Evolutionary conservation across 805 yeast genomes (phyloP), one percentile per base, ranked within the genome.

Genomic region (Candida maesae): DNA sequence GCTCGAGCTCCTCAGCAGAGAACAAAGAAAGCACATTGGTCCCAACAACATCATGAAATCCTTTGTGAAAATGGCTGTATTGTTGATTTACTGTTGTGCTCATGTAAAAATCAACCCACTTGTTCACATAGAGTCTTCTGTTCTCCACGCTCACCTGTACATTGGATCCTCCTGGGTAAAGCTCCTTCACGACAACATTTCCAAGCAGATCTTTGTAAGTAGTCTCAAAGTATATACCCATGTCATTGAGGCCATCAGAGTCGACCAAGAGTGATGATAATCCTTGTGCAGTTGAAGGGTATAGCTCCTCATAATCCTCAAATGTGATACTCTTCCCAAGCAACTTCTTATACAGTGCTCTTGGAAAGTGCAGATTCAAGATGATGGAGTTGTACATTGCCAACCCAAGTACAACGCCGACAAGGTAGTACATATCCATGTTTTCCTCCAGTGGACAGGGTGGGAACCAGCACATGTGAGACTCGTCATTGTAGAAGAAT

Each of bases 351-450:
- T 84, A 93, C 28, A 89, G 61, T 0, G 84, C 84, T 25, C 67
- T 64, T 0, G 98, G 96, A 41, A 91, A 78, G 33, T 74, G 75
- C 41, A 91, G 66, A 58, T 89, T 96, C 34, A 91, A 65, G 36
- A 90, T 88, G 1, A 89, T 83, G 1, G 96, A 84, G 61, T 91
- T 93, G 61, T 86, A 88, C 25, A 93, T 81, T 0, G 98, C 97
- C 51, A 93, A 69, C 0, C 96, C 98, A 30, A 93, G 63, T 2
- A 89, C 81, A 2, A 84, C 85, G 0, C 99, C 99, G 40, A 89
- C 81, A 27, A 88, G 65, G 54, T 77, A 81, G 62, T 81, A 90
- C 45, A 79, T 64, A 45, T 81, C 87, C 17, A 59, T 56, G 42
- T 66, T 65, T 21, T 58, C 47, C n/a, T 59, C 62, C 8, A 69